Conservation (phyloP, 345 rosid genomes). For the Ailanthus altissimus region DNA sequence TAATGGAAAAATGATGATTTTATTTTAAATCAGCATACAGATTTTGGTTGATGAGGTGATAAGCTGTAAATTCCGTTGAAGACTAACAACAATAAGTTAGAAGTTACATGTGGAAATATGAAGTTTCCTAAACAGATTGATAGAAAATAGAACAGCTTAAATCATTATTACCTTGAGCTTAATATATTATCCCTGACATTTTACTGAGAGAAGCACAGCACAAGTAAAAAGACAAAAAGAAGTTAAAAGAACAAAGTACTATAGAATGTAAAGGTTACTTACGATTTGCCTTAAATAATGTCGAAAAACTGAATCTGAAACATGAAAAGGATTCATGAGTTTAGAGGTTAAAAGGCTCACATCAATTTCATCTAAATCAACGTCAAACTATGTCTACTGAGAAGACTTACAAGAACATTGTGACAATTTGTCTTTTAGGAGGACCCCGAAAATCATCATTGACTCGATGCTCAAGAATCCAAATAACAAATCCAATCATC, state of each 20-base stretch:
- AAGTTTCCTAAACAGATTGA: background rate
- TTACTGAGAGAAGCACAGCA: background rate
- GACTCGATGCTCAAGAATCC: constrained; percentile 84
- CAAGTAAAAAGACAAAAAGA: background rate
- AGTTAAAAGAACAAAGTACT: background rate
- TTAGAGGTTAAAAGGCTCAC: constrained; percentile 16
- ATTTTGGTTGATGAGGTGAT: background rate
- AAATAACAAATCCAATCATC: constrained; percentile 60
- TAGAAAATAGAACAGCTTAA: background rate
- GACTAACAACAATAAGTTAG: background rate
- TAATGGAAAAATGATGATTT: constrained; percentile 14
- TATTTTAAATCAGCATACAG: background rate
- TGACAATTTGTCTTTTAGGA: constrained; percentile 51
- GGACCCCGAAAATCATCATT: constrained; percentile 78
- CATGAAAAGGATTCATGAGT: background rate
- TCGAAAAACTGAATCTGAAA: constrained; percentile 95
- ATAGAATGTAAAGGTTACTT: constrained; percentile 29
- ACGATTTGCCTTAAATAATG: constrained; percentile 81
- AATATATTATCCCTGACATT: background rate
- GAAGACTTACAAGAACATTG: constrained; percentile 61
- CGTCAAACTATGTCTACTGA: constrained; percentile 1
- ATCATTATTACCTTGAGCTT: background rate
- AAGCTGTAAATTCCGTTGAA: background rate
- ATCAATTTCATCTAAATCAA: background rate
- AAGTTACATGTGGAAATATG: constrained; percentile 4